Conservation (phyloP, 345 rosid genomes). For the Bruguiera sexangula region DNA sequence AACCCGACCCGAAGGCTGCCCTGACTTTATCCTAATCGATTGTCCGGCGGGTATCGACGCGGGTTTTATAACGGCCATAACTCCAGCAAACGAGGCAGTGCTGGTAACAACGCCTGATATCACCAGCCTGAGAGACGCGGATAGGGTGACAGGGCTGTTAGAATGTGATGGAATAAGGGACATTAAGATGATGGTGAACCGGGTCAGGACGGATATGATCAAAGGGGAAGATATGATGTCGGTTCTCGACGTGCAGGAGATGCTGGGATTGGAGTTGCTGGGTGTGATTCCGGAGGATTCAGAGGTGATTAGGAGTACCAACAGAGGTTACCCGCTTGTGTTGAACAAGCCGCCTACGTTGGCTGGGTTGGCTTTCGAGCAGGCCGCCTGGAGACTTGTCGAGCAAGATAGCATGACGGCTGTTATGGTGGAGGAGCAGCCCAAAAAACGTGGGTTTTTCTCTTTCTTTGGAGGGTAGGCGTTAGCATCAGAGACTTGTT, state of each 20-base stretch:
- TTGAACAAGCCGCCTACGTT: constrained; percentile 86
- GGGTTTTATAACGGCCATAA: constrained; percentile 95
- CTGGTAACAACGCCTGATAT: constrained; percentile 89
- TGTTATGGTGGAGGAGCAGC: constrained; percentile 93
- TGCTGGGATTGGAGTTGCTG: constrained; percentile 74
- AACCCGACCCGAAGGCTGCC: constrained; percentile 63
- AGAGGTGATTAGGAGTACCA: constrained; percentile 86
- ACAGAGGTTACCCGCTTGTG: constrained; percentile 86
- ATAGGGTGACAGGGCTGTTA: constrained; percentile 76
- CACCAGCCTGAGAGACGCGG: constrained; percentile 82
- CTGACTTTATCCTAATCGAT: constrained; percentile 81
- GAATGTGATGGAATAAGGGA: constrained; percentile 94
- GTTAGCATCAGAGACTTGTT: not conserved
- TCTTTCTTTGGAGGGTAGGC: constrained; percentile 74
- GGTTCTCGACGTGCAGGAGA: constrained; percentile 88
- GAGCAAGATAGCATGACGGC: constrained; percentile 98
- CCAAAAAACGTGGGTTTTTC: constrained; percentile 83
- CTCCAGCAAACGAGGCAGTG: constrained; percentile 90
- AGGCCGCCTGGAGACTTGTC: constrained; percentile 98
- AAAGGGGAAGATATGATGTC: constrained; percentile 99
- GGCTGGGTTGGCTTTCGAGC: constrained; percentile 95
- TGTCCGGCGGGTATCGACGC: constrained; percentile 99
- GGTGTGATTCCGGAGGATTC: constrained; percentile 93
- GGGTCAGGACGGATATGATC: constrained; percentile 97
- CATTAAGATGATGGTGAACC: constrained; percentile 88